phyloP scores from a whole-genome alignment of 768 basidiomycete species.

The Cantharellus anzutake region DNA sequence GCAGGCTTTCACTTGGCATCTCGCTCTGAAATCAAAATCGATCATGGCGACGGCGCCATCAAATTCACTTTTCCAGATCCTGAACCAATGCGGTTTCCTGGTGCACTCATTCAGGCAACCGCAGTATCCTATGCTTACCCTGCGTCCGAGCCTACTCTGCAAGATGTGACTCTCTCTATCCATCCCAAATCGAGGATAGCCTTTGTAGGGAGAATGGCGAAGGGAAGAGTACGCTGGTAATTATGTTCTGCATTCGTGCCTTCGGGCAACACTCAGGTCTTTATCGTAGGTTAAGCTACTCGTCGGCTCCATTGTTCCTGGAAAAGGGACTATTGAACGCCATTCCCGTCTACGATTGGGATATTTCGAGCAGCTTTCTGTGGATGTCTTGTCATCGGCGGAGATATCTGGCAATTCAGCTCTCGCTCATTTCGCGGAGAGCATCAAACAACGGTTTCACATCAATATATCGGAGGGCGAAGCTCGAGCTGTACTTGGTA shows the following conservation, averaged over 20 bases:
- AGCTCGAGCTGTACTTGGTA: constrained; percentile 24
- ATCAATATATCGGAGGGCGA: constrained; percentile 19
- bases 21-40: constrained; percentile 24
- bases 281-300: constrained; percentile 12
- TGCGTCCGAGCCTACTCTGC: constrained; percentile 10
- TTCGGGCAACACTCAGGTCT: background rate
- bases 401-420: constrained; percentile 15
- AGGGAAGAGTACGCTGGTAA: constrained; percentile 38
- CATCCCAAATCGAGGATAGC: constrained; percentile 22
- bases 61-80: constrained; percentile 20
- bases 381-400: constrained; percentile 30
- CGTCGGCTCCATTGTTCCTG: constrained; percentile 20
- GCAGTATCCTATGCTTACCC: constrained; percentile 21
- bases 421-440: constrained; percentile 14
- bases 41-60: constrained; percentile 21
- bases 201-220: constrained; percentile 31
- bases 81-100: constrained; percentile 16
- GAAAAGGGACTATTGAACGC: constrained; percentile 27
- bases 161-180: constrained; percentile 21
- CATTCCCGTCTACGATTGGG: constrained; percentile 38
- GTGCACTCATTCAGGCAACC: constrained; percentile 18
- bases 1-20: constrained; percentile 23
- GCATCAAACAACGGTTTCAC: constrained; percentile 9
- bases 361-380: constrained; percentile 43
- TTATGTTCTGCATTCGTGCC: background rate